phyloP scores from a whole-genome alignment of 495 filamentous ascomycete species.

The Hyaloscypha finlandica region DNA sequence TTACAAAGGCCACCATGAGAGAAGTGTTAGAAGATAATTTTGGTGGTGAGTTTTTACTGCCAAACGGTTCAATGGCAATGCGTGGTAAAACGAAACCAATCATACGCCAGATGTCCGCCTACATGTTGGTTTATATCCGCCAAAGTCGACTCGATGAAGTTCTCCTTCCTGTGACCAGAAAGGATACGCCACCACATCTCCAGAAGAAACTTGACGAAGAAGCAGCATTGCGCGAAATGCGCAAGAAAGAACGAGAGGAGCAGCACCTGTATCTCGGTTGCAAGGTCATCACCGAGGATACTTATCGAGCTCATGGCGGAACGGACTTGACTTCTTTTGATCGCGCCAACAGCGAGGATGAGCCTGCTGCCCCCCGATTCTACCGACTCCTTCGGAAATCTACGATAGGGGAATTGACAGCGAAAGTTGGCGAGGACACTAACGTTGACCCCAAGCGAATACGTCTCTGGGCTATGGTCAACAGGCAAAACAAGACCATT shows the following conservation, averaged over 20 bases:
- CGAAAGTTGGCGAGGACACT: constrained; percentile 68
- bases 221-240: constrained; percentile 67
- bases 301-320: constrained; percentile 77
- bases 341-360: constrained; percentile 36
- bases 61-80: constrained; percentile 41
- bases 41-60: constrained; percentile 79
- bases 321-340: constrained; percentile 84
- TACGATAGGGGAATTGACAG: constrained; percentile 72
- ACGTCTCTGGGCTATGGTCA: constrained; percentile 95
- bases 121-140: constrained; percentile 98
- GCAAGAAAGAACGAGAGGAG: constrained; percentile 85
- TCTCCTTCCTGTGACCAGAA: constrained; percentile 68
- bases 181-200: constrained; percentile 83
- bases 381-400: constrained; percentile 73
- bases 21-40: constrained; percentile 97
- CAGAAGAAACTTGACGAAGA: constrained; percentile 79
- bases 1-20: constrained; percentile 86
- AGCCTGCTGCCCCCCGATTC: constrained; percentile 61
- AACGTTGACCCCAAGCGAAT: constrained; percentile 62
- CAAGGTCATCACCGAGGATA: constrained; percentile 74
- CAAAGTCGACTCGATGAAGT: constrained; percentile 80
- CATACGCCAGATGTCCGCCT: constrained; percentile 70
- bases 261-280: constrained; percentile 88
- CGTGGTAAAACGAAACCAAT: constrained; percentile 45
- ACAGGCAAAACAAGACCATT: constrained; percentile 95